Conservation (phyloP, 2,329 filamentous ascomycete genomes). For the Talaromyces sp. region DNA sequence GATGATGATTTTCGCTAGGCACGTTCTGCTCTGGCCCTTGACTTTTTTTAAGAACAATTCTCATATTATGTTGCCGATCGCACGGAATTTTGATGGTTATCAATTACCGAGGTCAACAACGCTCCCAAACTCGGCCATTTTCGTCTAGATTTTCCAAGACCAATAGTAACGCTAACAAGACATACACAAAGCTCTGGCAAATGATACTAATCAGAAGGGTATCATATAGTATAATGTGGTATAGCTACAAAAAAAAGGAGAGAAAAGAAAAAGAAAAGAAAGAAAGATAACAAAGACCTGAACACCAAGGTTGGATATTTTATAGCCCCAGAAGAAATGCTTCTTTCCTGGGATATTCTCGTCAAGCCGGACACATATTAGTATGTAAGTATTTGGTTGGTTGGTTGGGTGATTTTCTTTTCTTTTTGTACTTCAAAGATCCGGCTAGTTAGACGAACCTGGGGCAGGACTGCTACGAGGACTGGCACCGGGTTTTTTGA, state of each 20-base stretch:
- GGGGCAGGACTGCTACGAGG: slow-evolving; percentile 32
- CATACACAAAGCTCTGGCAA: not conserved
- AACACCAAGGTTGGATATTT: not conserved
- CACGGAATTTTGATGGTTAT: not conserved
- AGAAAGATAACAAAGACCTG: not conserved
- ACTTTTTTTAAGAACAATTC: no score
- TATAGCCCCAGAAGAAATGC: not conserved
- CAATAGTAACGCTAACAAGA: not conserved
- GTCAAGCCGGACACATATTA: not conserved
- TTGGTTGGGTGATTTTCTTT: not conserved
- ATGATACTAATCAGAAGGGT: slow-evolving; percentile 12
- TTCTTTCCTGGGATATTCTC: not conserved
- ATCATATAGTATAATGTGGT: slow-evolving; percentile 11
- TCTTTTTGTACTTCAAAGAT: not conserved
- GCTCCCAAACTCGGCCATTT: not conserved
- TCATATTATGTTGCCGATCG: no score
- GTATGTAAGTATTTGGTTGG: not conserved
- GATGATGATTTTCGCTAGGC: not conserved
- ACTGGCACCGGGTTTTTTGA: slow-evolving; percentile 44
- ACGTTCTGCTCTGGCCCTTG: no score
- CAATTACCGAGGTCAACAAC: no score
- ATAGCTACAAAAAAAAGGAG: slow-evolving; percentile 9
- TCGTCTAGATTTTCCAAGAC: not conserved
- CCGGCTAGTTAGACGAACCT: not conserved
- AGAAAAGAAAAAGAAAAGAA: not conserved